Conservation (phyloP, 2,329 filamentous ascomycete genomes). For the Sclerotinia trifoliorum region DNA sequence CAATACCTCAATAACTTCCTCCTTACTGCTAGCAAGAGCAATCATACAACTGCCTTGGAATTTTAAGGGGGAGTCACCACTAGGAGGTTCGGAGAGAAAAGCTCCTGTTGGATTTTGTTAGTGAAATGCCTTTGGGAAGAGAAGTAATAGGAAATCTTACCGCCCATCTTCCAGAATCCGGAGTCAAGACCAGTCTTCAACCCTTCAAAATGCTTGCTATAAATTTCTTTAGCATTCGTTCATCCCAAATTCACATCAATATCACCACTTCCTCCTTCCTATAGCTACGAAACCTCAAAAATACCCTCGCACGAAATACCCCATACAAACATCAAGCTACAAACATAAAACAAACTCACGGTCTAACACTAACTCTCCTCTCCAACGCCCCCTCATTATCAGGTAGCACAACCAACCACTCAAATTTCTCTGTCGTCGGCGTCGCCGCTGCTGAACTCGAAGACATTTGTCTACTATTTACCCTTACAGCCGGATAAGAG, state of each 20-base stretch:
- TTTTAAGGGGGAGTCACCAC: slow-evolving; percentile 56
- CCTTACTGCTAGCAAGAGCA: slow-evolving; percentile 59
- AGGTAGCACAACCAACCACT: slow-evolving; percentile 69
- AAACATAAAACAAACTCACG: slow-evolving; percentile 45
- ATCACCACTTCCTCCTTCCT: neutral
- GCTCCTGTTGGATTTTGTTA: slow-evolving; percentile 52
- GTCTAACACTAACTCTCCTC: slow-evolving; percentile 61
- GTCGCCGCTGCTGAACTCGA: slow-evolving; percentile 13
- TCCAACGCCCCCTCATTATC: slow-evolving; percentile 60
- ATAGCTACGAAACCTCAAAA: neutral
- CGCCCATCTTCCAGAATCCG: slow-evolving; percentile 61
- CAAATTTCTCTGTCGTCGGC: slow-evolving; percentile 48
- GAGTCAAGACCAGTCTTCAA: slow-evolving; percentile 51
- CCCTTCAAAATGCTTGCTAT: slow-evolving; percentile 42
- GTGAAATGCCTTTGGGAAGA: too few relatives aligned
- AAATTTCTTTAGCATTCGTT: neutral
- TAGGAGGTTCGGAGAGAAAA: slow-evolving; percentile 63
- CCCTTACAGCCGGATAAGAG: neutral
- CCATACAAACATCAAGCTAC: too few relatives aligned
- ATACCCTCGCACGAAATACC: neutral
- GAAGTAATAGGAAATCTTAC: slow-evolving; percentile 25
- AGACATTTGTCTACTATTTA: slow-evolving; percentile 17
- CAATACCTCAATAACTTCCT: slow-evolving; percentile 66
- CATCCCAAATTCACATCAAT: neutral
- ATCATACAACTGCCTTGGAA: slow-evolving; percentile 66